Base-by-base conservation (phyloP, 2,329 filamentous ascomycete species). In the Aspergillus japonicus region DNA sequence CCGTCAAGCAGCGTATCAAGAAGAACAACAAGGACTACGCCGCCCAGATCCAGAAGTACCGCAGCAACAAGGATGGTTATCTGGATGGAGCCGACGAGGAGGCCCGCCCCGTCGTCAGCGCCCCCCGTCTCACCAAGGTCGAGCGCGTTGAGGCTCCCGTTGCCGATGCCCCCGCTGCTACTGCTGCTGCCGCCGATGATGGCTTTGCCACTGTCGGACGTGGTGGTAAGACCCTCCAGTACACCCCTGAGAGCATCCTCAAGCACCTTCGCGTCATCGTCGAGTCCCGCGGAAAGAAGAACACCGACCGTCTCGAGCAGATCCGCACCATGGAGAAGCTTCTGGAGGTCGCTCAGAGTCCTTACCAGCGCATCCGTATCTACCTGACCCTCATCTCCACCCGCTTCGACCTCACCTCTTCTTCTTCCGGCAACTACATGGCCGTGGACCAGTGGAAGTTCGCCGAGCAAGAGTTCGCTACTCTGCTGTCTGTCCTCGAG, bases 261-360 rank as follows among this genome's bases (percentile, higher is more conserved):
- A 99, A 99, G 84, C 92, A 98, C 78, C 85, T 99, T 55, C 88
- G 94, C 59, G 86, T 88, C 55, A 98, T 99, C 73, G 84, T 98
- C 74, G 95, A 99, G 82, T 93, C 94, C 60, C 87, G 95, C 82
- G 95, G 95, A 76, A 96, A 96, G 84, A 99, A 99, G 87, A 98
- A 98, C 83, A 97, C 95, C 66, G 95, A 99, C 77, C 89, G 92
- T 52, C 75, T 86, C 50, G 95, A 99, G 80, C 95, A 99, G 80
- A 98, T 99, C 78, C 89, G 89, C 78, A 89, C 94, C 55, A 96
- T 99, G 92, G 95, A 98, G 85, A 96, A 93, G 82, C 86, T 99
- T 56, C 82, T 89, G 71, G 92, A 96, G 75, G 93, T 99, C 66
- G 87, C 95, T 65, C 86, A 85, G 71, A 95, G 89, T 56, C 92